phyloP scores from a whole-genome alignment of 352 stramenopile genomes.

The Salisapilia sapeloensis region DNA sequence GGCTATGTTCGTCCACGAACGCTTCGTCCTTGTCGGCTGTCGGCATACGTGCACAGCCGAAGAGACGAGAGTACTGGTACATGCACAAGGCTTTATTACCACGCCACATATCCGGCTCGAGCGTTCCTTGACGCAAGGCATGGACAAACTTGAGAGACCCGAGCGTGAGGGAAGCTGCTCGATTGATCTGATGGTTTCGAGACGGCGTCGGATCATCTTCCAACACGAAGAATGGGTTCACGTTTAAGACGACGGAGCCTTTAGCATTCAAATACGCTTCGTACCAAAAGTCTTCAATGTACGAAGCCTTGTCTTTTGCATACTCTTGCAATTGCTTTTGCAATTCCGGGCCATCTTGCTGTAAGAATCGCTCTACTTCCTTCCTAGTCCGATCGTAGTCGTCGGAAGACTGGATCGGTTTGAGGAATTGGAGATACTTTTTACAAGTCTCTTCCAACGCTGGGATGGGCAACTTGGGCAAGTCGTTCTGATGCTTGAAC shows the following conservation, averaged over 20 bases:
- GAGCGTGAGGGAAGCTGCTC: constrained; percentile 82
- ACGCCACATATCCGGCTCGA: constrained; percentile 84
- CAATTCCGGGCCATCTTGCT: constrained; percentile 46
- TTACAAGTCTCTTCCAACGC: constrained; percentile 58
- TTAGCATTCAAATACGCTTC: constrained; percentile 90
- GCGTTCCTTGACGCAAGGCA: constrained; percentile 74
- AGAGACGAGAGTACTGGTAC: constrained; percentile 90
- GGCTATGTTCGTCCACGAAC: constrained; percentile 63
- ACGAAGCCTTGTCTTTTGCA: constrained; percentile 54
- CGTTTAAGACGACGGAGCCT: constrained; percentile 87
- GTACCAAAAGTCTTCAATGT: constrained; percentile 92
- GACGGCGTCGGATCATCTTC: constrained; percentile 80
- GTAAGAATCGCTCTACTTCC: constrained; percentile 39
- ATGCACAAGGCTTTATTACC: constrained; percentile 86
- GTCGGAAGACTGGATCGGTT: constrained; percentile 52
- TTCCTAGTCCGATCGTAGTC: constrained; percentile 34
- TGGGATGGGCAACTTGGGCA: constrained; percentile 79
- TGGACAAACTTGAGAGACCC: constrained; percentile 87
- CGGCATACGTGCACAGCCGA: constrained; percentile 79
- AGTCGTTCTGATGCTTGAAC: constrained; percentile 42
- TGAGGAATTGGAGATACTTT: constrained; percentile 59
- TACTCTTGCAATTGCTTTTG: constrained; percentile 58
- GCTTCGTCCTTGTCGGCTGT: constrained; percentile 53
- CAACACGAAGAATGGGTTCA: constrained; percentile 94
- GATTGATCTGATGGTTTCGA: constrained; percentile 80